Evolutionary conservation across 202 grass and related monocot genomes (phyloP).

Genomic region (Musa balbisiana): DNA sequence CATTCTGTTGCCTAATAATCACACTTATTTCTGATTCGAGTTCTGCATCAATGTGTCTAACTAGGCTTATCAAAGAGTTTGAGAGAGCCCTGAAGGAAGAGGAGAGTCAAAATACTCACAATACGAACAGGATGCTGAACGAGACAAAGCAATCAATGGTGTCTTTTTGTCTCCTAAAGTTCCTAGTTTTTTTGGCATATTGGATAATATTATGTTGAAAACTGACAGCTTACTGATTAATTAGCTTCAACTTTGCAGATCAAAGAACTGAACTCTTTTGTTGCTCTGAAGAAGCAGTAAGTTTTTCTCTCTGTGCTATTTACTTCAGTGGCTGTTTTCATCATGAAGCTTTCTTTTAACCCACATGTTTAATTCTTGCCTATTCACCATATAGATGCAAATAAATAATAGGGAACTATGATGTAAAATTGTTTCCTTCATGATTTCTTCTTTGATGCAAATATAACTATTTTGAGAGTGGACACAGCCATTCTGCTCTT

Average conservation of each 20-base stretch:
- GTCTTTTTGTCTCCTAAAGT: background rate
- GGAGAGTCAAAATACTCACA: slow-evolving; percentile 35
- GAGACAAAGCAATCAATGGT: slow-evolving; percentile 86
- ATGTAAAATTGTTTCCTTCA: background rate
- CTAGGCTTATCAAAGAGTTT: slow-evolving; percentile 94
- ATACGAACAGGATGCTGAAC: slow-evolving; percentile 52
- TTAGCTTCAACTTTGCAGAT: slow-evolving; percentile 55
- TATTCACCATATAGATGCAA: too few species aligned
- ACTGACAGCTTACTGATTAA: background rate
- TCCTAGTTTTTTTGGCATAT: background rate
- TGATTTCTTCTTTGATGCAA: background rate
- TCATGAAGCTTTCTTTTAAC: background rate
- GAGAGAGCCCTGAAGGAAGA: slow-evolving; percentile 67
- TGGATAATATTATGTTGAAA: background rate
- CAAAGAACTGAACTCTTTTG: slow-evolving; percentile 90
- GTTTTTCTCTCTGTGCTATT: slow-evolving; percentile 32
- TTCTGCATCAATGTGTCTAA: slow-evolving; percentile 4
- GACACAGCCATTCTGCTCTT: background rate
- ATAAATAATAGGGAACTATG: background rate
- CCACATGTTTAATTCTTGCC: background rate
- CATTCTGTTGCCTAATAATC: background rate
- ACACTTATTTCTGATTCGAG: background rate
- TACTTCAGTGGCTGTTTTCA: slow-evolving; percentile 1
- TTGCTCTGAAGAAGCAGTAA: slow-evolving; percentile 98
- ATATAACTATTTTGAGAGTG: background rate